These are phyloP conservation scores for Thelonectria blattea DNA, from an alignment of 2,329 filamentous ascomycete genomes.

Conservation along the genomic window DNA sequence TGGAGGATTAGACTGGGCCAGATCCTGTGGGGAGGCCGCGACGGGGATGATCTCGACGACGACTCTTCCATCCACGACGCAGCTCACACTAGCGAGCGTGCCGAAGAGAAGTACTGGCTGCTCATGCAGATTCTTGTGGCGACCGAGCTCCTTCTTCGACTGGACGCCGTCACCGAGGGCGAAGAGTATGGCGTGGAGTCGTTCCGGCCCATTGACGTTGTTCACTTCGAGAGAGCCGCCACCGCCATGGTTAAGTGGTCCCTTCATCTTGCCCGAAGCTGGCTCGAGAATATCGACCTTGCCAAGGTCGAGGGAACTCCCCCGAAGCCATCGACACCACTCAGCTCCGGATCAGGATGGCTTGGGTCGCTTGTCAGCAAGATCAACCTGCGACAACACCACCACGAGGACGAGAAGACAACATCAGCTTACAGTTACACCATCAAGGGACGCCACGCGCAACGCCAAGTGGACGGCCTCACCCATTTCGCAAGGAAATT, in stretches of 20 bases:
- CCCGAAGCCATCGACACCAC: conserved; percentile 15
- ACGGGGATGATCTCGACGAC: conserved; percentile 60
- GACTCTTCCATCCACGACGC: conserved; percentile 58
- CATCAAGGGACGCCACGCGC: conserved; percentile 61
- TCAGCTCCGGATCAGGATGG: conserved; percentile 48
- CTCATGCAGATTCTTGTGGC: conserved; percentile 69
- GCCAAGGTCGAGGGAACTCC: conserved; percentile 48
- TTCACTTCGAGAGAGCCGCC: conserved; percentile 66
- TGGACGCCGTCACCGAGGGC: conserved; percentile 68
- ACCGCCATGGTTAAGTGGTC: conserved; percentile 71
- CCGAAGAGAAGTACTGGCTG: conserved; percentile 70
- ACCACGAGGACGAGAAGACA: conserved; percentile 45
- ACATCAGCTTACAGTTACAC: conserved; percentile 49
- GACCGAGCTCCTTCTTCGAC: conserved; percentile 68
- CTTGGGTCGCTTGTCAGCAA: conserved; percentile 63
- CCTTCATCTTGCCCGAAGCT: conserved; percentile 66
- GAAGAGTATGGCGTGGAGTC: conserved; percentile 60
- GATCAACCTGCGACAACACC: conserved; percentile 51
- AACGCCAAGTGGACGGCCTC: conserved; percentile 66
- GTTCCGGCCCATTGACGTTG: conserved; percentile 62
- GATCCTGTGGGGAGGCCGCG: conserved; percentile 67
- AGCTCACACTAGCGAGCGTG: conserved; percentile 56
- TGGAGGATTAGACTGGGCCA: conserved; percentile 77
- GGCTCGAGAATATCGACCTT: conserved; percentile 72
- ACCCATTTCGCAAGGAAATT: conserved; percentile 68